A percentile compares a stretch with the other conserved stretches of the same genome.
phyloP scores from a whole-genome alignment of 768 basidiomycete species.

The Lactifluus pinguis region DNA sequence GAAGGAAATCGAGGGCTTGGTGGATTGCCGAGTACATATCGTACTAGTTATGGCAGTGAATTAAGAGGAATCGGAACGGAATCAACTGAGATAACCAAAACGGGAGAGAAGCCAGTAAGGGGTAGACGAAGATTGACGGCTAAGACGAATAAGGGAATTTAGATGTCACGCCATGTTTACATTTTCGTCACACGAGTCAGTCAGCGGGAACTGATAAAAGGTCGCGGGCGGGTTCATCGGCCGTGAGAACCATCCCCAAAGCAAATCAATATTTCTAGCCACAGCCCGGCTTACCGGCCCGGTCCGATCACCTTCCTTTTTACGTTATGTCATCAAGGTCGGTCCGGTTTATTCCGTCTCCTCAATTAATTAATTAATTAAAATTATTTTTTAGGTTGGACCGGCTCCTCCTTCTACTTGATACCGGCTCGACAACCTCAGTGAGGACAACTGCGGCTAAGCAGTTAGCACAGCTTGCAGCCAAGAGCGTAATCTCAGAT shows the following conservation, averaged over 20 bases:
- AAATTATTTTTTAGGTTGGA: slow-evolving; percentile 58
- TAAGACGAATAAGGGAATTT: slow-evolving; percentile 19
- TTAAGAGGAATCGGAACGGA: neutral
- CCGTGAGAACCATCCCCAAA: slow-evolving; percentile 34
- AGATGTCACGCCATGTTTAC: slow-evolving; percentile 18
- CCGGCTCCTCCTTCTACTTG: slow-evolving; percentile 90
- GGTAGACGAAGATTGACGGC: slow-evolving; percentile 16
- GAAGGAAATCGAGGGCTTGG: slow-evolving; percentile 5
- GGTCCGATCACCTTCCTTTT: slow-evolving; percentile 41
- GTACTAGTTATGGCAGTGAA: neutral
- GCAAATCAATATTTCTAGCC: slow-evolving; percentile 33
- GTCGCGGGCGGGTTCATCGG: slow-evolving; percentile 20
- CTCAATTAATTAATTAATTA: neutral
- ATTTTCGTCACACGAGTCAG: slow-evolving; percentile 19
- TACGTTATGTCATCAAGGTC: slow-evolving; percentile 72
- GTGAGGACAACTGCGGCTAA: slow-evolving; percentile 94
- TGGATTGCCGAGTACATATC: slow-evolving; percentile 5
- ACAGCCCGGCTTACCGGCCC: slow-evolving; percentile 40
- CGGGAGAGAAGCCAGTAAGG: neutral
- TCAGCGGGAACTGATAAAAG: slow-evolving; percentile 20
- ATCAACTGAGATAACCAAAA: slow-evolving; percentile 8
- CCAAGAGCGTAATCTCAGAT: slow-evolving; percentile 76
- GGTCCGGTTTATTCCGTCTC: slow-evolving; percentile 18
- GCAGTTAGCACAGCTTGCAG: slow-evolving; percentile 88
- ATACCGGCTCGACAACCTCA: slow-evolving; percentile 85